phyloP scores from a whole-genome alignment of 73 alveolate genomes.

The Paramecium tetraurelia region DNA sequence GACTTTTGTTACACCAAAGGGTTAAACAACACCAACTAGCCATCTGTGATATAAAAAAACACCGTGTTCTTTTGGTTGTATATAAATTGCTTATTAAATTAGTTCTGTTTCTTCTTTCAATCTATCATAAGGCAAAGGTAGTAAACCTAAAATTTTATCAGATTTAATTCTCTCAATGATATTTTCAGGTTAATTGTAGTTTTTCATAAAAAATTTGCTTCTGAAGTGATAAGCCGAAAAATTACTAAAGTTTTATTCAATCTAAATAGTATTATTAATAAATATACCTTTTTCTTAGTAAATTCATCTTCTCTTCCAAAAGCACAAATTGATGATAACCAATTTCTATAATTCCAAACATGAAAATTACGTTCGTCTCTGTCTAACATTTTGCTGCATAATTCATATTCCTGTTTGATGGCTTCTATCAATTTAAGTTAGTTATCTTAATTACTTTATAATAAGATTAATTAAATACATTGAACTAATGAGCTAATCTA shows the following conservation, averaged over 20 bases:
- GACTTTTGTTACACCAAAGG: conserved; percentile 33
- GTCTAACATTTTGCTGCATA: conserved; percentile 82
- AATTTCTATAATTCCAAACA: conserved; percentile 91
- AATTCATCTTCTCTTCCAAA: conserved; percentile 64
- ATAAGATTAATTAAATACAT: not conserved
- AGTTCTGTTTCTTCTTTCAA: conserved; percentile 76
- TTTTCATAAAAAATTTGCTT: conserved; percentile 67
- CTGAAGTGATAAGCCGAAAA: conserved; percentile 90
- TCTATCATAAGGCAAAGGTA: conserved; percentile 66
- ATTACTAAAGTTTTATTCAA: conserved; percentile 82
- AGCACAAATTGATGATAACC: conserved; percentile 21
- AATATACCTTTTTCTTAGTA: conserved; percentile 62
- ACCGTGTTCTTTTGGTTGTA: conserved; percentile 91
- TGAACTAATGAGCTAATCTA: conserved; percentile 60
- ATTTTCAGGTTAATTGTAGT: conserved; percentile 15
- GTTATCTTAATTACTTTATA: not conserved
- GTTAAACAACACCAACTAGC: conserved; percentile 65
- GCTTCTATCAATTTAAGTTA: conserved; percentile 55
- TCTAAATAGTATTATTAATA: not conserved
- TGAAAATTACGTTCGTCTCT: conserved; percentile 92
- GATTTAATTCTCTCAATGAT: conserved; percentile 61
- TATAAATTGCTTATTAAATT: conserved; percentile 84
- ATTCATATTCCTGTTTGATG: conserved; percentile 71
- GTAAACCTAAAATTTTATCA: not conserved
- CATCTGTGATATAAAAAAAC: conserved; percentile 90